These are phyloP conservation scores for Entomortierella chlamydospora DNA, from an alignment of 192 early-diverging fungal species.

Conservation along the genomic window DNA sequence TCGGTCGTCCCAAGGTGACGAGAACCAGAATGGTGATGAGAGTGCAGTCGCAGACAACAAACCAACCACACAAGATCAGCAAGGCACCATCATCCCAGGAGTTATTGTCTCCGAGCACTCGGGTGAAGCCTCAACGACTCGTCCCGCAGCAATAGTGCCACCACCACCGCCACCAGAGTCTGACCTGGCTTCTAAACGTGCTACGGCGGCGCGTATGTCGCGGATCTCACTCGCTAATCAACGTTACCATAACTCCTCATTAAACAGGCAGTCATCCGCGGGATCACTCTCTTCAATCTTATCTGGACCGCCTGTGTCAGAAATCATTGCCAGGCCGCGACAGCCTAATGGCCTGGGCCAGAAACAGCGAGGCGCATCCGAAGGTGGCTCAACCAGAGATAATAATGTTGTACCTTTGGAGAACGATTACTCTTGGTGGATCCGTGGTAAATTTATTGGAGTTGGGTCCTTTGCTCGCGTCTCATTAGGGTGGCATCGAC, in stretches of 20 bases:
- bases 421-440: slow-evolving; percentile 72
- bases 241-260: slow-evolving; percentile 34
- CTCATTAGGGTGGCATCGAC: slow-evolving; percentile 89
- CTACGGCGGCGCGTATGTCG: slow-evolving; percentile 37
- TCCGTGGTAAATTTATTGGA: slow-evolving; percentile 91
- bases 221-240: slow-evolving; percentile 43
- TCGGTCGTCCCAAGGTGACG: background rate
- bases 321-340: slow-evolving; percentile 22
- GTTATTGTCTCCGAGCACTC: slow-evolving; percentile 41
- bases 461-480: slow-evolving; percentile 97
- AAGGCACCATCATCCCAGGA: slow-evolving; percentile 20
- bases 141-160: background rate
- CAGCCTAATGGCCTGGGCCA: background rate
- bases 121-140: slow-evolving; percentile 5
- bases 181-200: slow-evolving; percentile 21
- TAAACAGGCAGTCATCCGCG: slow-evolving; percentile 29
- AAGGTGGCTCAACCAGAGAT: background rate
- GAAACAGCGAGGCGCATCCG: slow-evolving; percentile 14
- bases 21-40: slow-evolving; percentile 20
- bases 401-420: slow-evolving; percentile 32
- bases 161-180: too few species aligned
- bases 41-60: background rate
- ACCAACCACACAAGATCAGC: background rate
- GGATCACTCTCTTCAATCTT: slow-evolving; percentile 36
- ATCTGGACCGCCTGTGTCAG: slow-evolving; percentile 4